Evolutionary conservation across 2,329 filamentous ascomycete species (phyloP).

Genomic region (Monilinia aucupariae): DNA sequence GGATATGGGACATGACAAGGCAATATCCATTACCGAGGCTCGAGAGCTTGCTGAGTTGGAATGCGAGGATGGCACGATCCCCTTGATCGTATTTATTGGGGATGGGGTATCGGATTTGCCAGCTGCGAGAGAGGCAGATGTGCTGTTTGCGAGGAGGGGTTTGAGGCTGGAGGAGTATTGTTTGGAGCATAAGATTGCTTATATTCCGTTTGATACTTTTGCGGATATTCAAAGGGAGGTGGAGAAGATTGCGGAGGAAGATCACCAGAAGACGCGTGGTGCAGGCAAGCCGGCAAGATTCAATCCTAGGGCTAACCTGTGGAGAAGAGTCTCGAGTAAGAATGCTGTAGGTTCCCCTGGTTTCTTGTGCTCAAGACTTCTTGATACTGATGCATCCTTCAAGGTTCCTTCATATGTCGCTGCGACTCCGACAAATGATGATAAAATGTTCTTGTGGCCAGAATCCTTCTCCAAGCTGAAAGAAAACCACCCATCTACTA

Average conservation of each 20-base stretch:
- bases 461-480: conserved; percentile 46
- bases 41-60: conserved; percentile 48
- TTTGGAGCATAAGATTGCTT: conserved; percentile 53
- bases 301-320: conserved; percentile 64
- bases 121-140: conserved; percentile 60
- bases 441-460: conserved; percentile 60
- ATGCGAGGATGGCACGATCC: conserved; percentile 55
- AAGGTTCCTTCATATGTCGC: conserved; percentile 44
- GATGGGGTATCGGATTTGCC: conserved; percentile 64
- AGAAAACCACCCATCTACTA: background rate
- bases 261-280: conserved; percentile 56
- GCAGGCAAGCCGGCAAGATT: conserved; percentile 54
- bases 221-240: conserved; percentile 59
- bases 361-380: background rate
- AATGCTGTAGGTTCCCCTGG: conserved; percentile 37
- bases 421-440: conserved; percentile 49
- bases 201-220: conserved; percentile 61
- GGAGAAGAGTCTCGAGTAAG: conserved; percentile 57
- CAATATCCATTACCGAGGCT: conserved; percentile 56
- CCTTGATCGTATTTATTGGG: conserved; percentile 64
- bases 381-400: background rate
- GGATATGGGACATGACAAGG: conserved; percentile 63
- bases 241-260: conserved; percentile 51
- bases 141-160: conserved; percentile 62
- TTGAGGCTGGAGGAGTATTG: conserved; percentile 63